These are phyloP conservation scores for Whalleya microplaca DNA, from an alignment of 2,329 filamentous ascomycete species.

Conservation along the genomic window DNA sequence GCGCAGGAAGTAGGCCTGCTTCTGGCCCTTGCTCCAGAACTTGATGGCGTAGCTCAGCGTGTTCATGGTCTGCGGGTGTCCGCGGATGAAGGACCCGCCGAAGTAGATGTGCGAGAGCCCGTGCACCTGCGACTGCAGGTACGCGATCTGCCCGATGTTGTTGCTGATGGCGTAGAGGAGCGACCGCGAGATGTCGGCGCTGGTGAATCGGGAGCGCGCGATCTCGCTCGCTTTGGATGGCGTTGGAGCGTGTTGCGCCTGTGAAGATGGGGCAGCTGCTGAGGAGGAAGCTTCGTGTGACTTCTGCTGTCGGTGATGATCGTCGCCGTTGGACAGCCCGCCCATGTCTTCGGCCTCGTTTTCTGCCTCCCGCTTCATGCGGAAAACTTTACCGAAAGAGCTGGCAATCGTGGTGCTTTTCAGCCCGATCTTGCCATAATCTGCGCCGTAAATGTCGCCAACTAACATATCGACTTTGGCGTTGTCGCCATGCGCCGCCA, in stretches of 20 bases:
- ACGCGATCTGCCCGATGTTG: conserved; percentile 97
- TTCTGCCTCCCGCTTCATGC: conserved; percentile 86
- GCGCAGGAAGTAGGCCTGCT: conserved; percentile 93
- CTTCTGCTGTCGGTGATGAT: conserved; percentile 33
- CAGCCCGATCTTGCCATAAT: conserved; percentile 93
- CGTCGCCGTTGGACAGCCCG: conserved; percentile 56
- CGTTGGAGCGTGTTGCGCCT: conserved; percentile 13
- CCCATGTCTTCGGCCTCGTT: conserved; percentile 74
- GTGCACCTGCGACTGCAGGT: conserved; percentile 96
- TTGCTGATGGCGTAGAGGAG: conserved; percentile 95
- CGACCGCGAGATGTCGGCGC: conserved; percentile 86
- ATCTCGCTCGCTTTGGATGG: conserved; percentile 33
- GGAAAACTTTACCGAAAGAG: conserved; percentile 96
- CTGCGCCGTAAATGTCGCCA: conserved; percentile 95
- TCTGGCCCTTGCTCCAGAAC: conserved; percentile 93
- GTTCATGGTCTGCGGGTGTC: conserved; percentile 97
- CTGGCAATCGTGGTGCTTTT: conserved; percentile 96
- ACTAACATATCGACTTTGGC: conserved; percentile 93
- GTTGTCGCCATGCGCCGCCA: conserved; percentile 92
- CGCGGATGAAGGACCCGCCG: conserved; percentile 93
- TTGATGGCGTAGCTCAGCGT: conserved; percentile 95
- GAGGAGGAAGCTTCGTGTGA: conserved; percentile 17
- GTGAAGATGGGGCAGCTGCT: conserved; percentile 10
- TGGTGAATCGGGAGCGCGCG: conserved; percentile 62
- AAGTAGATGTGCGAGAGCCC: conserved; percentile 93